Evolutionary conservation across 805 yeast species (phyloP).

Genomic region (Sugiyamaella lignohabitans): DNA sequence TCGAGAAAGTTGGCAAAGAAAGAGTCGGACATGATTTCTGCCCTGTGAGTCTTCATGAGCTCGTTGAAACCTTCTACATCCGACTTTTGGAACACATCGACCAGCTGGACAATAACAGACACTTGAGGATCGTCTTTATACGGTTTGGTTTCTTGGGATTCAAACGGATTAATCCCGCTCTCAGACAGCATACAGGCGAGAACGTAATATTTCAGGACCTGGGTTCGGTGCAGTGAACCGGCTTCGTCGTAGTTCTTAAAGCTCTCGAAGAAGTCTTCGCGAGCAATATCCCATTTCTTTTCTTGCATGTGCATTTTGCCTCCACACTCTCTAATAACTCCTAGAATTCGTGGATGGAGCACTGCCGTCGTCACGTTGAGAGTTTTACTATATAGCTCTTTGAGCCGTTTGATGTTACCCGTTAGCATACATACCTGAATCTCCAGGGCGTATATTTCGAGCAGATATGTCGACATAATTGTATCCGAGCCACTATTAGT

Average conservation of each 20-base stretch:
- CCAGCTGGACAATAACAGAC: slow-evolving; percentile 27
- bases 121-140: slow-evolving; percentile 35
- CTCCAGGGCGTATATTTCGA: slow-evolving; percentile 64
- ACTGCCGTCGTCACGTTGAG: slow-evolving; percentile 45
- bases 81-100: slow-evolving; percentile 31
- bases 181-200: slow-evolving; percentile 50
- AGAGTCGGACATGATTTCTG: slow-evolving; percentile 15
- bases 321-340: slow-evolving; percentile 70
- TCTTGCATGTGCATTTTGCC: slow-evolving; percentile 60
- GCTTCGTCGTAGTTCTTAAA: slow-evolving; percentile 59
- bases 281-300: slow-evolving; percentile 52
- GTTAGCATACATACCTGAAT: slow-evolving; percentile 46
- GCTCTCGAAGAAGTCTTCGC: slow-evolving; percentile 48
- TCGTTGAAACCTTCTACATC: slow-evolving; percentile 22
- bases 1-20: slow-evolving; percentile 16
- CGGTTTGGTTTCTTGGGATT: slow-evolving; percentile 62
- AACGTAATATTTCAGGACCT: slow-evolving; percentile 54
- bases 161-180: slow-evolving; percentile 65
- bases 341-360: slow-evolving; percentile 70
- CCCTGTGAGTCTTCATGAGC: slow-evolving; percentile 14
- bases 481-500: slow-evolving; percentile 10
- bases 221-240: slow-evolving; percentile 55
- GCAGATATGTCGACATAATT: slow-evolving; percentile 30
- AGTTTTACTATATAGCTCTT: slow-evolving; percentile 45
- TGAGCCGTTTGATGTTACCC: slow-evolving; percentile 36